Evolutionary conservation across 2,329 filamentous ascomycete species (phyloP), one percentile per base, ranked within the genome.

Genomic region (Cladosporium colombiae): DNA sequence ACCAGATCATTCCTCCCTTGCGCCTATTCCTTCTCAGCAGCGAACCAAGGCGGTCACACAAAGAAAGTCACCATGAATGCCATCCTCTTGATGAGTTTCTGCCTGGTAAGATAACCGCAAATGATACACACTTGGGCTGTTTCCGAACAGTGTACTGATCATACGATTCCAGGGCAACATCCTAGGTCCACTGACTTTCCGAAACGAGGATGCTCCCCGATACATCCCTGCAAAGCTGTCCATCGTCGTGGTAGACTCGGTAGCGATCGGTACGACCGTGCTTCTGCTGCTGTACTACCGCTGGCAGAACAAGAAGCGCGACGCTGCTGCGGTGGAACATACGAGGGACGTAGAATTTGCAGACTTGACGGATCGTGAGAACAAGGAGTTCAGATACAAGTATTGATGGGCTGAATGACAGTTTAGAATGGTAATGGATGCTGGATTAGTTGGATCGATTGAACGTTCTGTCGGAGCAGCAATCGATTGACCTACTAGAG

Each of bases 311-410:
- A 66, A 64, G 64, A 65, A 61, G 18, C 68, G 72, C 14, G 74
- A 73, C 80, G 84, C 69, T 77, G 76, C 44, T 79, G 81, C 27
- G 74, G 31, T 62, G 13, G 67, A 64, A 7, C 61, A 65, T 31
- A 57, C 37, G 59, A 40, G 64, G n/a, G 60, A 68, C 37, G 49
- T 67, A 13, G 67, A 70, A 50, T 67, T 69, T 60, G 60, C 61
- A 18, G 67, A 68, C 49, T 31, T 85, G 77, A 88, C 85, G 7
- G 86, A 88, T 67, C 81, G 75, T 71, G 82, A 88, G 76, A 88
- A 88, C 70, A 81, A 80, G 70, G 80, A 79, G 23, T 88, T 88
- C 73, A 80, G 84, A 58, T 88, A 88, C 25, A 64, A 63, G 35
- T 63, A 63, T 23, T 63, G 35, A 63, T 55, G 4, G 16, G 37